Base-by-base conservation (phyloP, 345 rosid genomes). In the Corchorus capsularis region DNA sequence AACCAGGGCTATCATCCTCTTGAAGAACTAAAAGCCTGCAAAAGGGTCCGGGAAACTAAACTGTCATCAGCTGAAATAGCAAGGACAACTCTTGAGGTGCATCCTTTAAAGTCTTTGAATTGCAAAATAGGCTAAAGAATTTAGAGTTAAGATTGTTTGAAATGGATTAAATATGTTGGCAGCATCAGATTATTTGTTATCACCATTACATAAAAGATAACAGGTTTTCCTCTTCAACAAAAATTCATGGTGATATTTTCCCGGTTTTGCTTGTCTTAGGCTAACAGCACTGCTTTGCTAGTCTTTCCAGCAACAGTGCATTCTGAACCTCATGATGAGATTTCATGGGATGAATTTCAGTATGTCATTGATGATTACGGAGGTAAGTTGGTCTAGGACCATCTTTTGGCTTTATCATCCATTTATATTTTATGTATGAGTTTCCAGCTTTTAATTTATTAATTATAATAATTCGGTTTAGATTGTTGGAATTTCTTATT, bases 351-450 rank as follows among this genome's bases (percentile, higher is more conserved):
- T 22, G 97, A 95, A 47, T 88, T 85, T 80, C 90, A 80, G 77
- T 95, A 92, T 78, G 89, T 93, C 74, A 72, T 92, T 80, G 99
- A 95, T 85, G 97, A 91, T 77, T 93, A 89, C 85, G 98, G 99
- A 90, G 99, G 99, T 93, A 69, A 50, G 59, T 50, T 69, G 19
- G 14, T 68, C 2, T 37, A 47, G 53, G 56, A 68, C 45, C 72
- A 20, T 80, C 55, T 52, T 69, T 52, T 9, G 3, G 27, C 46
- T 34, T 69, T 52, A 2, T 32, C 14, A 22, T 34, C 15, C 43
- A 34, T 60, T 60, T 57, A 20, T 57, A 20, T 57, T 20, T 20
- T 49, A 12, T 3, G 12, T 49, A 59, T 27, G 2, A 57, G 22
- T 8, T 56, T 56, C 63, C 63, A 59, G 27, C 37, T 32, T 60